These are phyloP conservation scores for Quercus berberidifolia DNA, from an alignment of 306 rosid species.

Conservation along the genomic window DNA sequence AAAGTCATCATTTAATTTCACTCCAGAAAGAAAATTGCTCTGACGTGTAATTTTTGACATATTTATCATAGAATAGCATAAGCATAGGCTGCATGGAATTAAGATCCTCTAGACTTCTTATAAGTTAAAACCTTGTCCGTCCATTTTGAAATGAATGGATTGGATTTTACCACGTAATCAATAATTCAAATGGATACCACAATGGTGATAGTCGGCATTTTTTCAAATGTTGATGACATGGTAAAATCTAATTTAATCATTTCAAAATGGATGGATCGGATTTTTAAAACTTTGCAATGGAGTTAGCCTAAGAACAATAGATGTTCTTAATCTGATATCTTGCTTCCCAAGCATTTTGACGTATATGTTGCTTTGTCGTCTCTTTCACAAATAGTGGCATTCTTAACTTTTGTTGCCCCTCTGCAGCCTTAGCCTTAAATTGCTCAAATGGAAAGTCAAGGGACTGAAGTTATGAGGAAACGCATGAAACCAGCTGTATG, in stretches of 20 bases:
- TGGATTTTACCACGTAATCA: background rate
- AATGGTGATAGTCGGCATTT: background rate
- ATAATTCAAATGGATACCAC: background rate
- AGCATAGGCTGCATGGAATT: too few species aligned
- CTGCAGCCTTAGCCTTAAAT: conserved; percentile 23
- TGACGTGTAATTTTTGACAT: background rate
- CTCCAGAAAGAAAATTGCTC: background rate
- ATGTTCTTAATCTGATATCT: too few species aligned
- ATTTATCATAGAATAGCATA: background rate
- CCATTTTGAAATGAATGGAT: too few species aligned
- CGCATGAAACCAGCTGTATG: conserved; percentile 49
- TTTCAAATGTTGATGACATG: too few species aligned
- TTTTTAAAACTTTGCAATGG: too few species aligned
- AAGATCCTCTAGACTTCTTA: too few species aligned
- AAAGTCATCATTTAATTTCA: too few species aligned
- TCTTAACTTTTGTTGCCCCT: background rate
- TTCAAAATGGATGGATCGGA: too few species aligned
- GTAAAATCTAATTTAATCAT: too few species aligned
- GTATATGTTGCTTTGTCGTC: background rate
- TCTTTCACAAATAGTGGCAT: background rate
- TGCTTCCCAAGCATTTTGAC: too few species aligned
- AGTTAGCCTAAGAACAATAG: too few species aligned
- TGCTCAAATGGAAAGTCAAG: conserved; percentile 34
- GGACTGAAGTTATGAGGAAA: conserved; percentile 39
- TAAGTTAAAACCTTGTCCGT: too few species aligned